These are phyloP conservation scores for Exophiala alcalophila DNA, from an alignment of 2,329 filamentous ascomycete genomes.

Conservation along the genomic window DNA sequence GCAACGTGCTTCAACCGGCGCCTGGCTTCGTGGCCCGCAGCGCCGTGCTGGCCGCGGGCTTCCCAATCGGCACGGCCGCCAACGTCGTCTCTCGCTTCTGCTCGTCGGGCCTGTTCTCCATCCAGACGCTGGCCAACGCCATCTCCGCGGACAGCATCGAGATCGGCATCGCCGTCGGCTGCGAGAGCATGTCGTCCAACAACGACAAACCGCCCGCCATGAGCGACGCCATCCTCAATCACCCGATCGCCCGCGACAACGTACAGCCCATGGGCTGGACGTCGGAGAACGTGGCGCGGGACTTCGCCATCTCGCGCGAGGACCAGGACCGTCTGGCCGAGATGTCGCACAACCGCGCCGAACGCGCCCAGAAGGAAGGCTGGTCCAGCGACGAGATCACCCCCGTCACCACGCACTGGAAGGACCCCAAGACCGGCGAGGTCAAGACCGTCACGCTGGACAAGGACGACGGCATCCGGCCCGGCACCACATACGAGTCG, in stretches of 20 bases:
- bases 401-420: conserved; percentile 79
- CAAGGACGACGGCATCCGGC: conserved; percentile 81
- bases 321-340: conserved; percentile 88
- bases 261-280: conserved; percentile 97
- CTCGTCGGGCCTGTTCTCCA: conserved; percentile 86
- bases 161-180: conserved; percentile 85
- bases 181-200: conserved; percentile 91
- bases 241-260: conserved; percentile 85
- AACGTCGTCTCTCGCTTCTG: conserved; percentile 91
- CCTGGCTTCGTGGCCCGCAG: conserved; percentile 90
- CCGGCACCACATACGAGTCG: conserved; percentile 80
- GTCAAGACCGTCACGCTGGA: conserved; percentile 76
- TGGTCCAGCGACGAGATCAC: conserved; percentile 89
- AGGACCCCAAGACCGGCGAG: conserved; percentile 87
- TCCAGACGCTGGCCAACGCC: conserved; percentile 89
- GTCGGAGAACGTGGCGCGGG: conserved; percentile 91
- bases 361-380: conserved; percentile 78
- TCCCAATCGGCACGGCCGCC: conserved; percentile 77
- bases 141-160: conserved; percentile 92
- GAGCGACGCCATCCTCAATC: conserved; percentile 76
- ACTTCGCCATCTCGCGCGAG: conserved; percentile 68
- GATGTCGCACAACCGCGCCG: conserved; percentile 82
- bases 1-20: conserved; percentile 83
- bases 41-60: conserved; percentile 83
- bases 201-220: conserved; percentile 86